Evolutionary conservation across 495 filamentous ascomycete species (phyloP).

Genomic region (Apodospora peruviana): DNA sequence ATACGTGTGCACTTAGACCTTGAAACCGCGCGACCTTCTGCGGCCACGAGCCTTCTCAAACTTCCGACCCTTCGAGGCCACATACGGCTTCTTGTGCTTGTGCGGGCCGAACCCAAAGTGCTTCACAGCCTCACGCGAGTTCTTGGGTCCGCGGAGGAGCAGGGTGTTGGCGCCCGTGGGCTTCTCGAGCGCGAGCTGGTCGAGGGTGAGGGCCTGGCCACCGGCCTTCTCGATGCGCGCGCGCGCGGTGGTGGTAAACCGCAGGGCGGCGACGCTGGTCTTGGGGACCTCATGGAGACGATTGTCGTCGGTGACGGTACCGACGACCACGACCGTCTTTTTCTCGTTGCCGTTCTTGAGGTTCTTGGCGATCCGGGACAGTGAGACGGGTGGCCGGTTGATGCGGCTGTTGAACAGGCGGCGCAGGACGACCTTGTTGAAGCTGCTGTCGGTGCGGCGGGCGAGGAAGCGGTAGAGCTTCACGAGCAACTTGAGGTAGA

Average conservation of each 20-base stretch:
- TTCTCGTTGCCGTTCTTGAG: constrained; percentile 62
- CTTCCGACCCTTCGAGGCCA: constrained; percentile 97
- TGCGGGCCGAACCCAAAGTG: constrained; percentile 98
- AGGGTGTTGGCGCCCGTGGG: constrained; percentile 94
- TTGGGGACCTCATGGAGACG: constrained; percentile 85
- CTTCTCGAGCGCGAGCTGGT: constrained; percentile 88
- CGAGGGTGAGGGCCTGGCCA: constrained; percentile 88
- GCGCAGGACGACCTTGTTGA: constrained; percentile 96
- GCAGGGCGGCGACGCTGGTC: constrained; percentile 83
- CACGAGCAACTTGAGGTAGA: constrained; percentile 93
- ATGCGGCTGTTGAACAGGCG: constrained; percentile 95
- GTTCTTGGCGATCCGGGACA: constrained; percentile 79
- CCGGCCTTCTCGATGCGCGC: constrained; percentile 89
- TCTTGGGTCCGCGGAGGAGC: constrained; percentile 93
- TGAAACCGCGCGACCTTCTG: constrained; percentile 94
- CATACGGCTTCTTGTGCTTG: constrained; percentile 96
- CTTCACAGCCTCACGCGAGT: constrained; percentile 92
- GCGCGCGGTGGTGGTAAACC: constrained; percentile 91
- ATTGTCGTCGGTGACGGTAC: constrained; percentile 95
- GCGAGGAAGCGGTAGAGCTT: constrained; percentile 99
- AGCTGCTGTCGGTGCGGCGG: constrained; percentile 89
- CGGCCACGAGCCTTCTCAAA: constrained; percentile 98
- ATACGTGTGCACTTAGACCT: constrained; percentile 81
- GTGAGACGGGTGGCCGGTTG: constrained; percentile 91
- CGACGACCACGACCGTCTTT: constrained; percentile 89